A percentile compares a stretch with the other conserved stretches of the same genome.
These are phyloP conservation scores for Sporothrix inflata DNA, from an alignment of 2,329 filamentous ascomycete species.

Conservation along the genomic window DNA sequence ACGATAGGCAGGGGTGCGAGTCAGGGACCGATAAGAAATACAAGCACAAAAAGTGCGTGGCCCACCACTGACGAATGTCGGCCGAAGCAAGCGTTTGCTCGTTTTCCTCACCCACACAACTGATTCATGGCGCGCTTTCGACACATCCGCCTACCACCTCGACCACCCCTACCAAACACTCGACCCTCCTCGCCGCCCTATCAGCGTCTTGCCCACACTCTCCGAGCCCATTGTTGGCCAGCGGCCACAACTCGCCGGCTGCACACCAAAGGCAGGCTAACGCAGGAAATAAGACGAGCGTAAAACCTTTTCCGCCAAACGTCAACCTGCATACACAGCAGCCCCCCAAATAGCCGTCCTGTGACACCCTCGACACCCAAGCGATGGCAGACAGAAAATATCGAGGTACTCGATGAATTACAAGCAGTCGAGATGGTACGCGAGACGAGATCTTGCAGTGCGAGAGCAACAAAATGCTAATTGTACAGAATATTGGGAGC, in stretches of 20 bases:
- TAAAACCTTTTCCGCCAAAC: slow-evolving; percentile 24
- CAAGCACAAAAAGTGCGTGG: background rate
- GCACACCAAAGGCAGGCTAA: background rate
- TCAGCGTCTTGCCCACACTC: slow-evolving; percentile 13
- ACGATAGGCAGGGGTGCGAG: background rate
- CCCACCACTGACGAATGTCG: background rate
- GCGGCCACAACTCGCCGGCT: background rate
- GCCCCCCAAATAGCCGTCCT: background rate
- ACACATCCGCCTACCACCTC: background rate
- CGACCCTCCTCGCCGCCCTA: background rate
- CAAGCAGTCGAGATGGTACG: background rate
- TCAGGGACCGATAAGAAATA: background rate
- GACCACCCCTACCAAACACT: background rate
- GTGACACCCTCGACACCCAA: slow-evolving; percentile 23
- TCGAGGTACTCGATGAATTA: too few species aligned
- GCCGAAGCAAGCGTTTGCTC: slow-evolving; percentile 2
- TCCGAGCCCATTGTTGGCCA: background rate
- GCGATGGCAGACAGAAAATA: too few species aligned
- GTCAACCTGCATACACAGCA: background rate
- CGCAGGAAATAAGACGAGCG: slow-evolving; percentile 13
- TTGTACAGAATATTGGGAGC: background rate
- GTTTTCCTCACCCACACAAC: slow-evolving; percentile 5
- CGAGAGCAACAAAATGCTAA: background rate
- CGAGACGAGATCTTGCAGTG: background rate
- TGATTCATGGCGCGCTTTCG: slow-evolving; percentile 9